Evolutionary conservation across 2,329 filamentous ascomycete species (phyloP).

Genomic region (Hymenoscyphus salicellus): DNA sequence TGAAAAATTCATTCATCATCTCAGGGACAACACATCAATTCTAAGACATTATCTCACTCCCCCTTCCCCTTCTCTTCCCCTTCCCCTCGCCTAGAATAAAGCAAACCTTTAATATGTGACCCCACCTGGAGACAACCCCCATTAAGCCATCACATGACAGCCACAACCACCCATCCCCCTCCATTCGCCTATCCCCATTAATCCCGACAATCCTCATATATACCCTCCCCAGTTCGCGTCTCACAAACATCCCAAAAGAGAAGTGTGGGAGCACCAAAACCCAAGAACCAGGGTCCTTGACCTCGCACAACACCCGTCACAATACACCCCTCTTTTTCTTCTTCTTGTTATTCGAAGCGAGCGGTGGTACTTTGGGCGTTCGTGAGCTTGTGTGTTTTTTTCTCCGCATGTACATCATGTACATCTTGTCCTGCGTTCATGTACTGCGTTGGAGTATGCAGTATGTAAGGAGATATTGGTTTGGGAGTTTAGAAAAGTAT

Average conservation of each 20-base stretch:
- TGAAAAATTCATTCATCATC: neutral
- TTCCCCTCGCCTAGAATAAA: neutral
- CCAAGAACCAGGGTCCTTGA: constrained; percentile 5
- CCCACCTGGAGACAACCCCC: neutral
- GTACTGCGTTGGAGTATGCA: neutral
- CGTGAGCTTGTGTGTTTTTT: neutral
- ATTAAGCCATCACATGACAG: neutral
- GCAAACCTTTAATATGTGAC: neutral
- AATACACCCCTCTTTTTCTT: neutral
- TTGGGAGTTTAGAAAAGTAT: no score
- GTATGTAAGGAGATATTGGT: no score
- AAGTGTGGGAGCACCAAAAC: constrained; percentile 7
- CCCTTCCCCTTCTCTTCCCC: neutral
- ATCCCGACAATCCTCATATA: no score
- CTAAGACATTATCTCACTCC: neutral
- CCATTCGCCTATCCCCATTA: no score
- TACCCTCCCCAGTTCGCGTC: neutral
- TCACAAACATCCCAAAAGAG: neutral
- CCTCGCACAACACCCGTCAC: neutral
- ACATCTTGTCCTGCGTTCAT: neutral
- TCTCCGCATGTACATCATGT: neutral
- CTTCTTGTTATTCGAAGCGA: neutral
- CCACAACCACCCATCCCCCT: neutral
- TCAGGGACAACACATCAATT: neutral
- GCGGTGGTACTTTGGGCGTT: no score